Base-by-base conservation (phyloP, 2,329 filamentous ascomycete species). In the Mycosphaerella sp. region DNA sequence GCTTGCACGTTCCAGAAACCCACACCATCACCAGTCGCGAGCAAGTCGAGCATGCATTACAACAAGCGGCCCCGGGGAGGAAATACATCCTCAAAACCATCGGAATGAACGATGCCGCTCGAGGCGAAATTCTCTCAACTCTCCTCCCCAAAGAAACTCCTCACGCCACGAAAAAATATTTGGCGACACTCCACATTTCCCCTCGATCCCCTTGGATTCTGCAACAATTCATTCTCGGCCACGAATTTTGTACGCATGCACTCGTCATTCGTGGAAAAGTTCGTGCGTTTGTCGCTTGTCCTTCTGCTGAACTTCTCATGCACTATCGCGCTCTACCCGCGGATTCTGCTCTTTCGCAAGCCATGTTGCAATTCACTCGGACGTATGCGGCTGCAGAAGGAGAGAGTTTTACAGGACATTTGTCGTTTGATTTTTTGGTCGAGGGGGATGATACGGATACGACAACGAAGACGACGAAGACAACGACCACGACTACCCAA, bases 381-480 rank as follows among this genome's bases (percentile, higher is more conserved):
- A 72, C 69, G 9, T 82, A 85, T 51, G 81, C 81, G 0, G 65
- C 67, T 2, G 75, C 74, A 43, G 72, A 77, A 23, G 77, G 78
- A 1, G 50, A 68, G 11, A 62, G 66, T 2, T 72, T 87, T 63
- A 89, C 85, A 0, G 87, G 87, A 0, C 87, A 91, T 65, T 67
- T 90, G 32, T 84, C 80, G 14, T 84, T 91, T 51, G 83, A 88
- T 66, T 85, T 91, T 58, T 72, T 89, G 59, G 78, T 86, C 2
- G 76, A 81, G 45, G 14, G 14, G 14, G 14, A 17, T 17, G 14
- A 17, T 17, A 17, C 14, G 14, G 14, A 17, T 17, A 17, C 14
- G 14, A 17, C 14, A n/a, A n/a, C n/a, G n/a, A n/a, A n/a, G 14
- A 17, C 14, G 14, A 17, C 14, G 14, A 17, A n/a, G n/a, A n/a